A percentile compares a stretch with the other conserved stretches of the same genome.
These are phyloP conservation scores for Fraxinus dipetala DNA, from an alignment of 305 asterid species.

Conservation along the genomic window DNA sequence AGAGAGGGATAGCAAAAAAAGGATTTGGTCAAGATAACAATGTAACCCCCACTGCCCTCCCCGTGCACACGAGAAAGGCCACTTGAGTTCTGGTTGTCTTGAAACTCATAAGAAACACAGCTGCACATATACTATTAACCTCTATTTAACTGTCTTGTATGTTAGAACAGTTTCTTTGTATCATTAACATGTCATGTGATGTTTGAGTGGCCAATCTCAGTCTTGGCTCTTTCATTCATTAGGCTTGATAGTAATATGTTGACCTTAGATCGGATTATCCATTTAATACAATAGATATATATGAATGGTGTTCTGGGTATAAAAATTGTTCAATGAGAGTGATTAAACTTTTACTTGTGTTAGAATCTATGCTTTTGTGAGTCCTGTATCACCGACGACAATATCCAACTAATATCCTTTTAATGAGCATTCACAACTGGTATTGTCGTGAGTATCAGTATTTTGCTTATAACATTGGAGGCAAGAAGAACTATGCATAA, in stretches of 20 bases:
- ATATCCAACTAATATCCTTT: neutral
- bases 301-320: neutral
- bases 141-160: neutral
- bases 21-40: conserved; percentile 61
- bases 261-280: neutral
- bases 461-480: neutral
- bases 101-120: neutral
- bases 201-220: neutral
- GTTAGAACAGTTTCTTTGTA: neutral
- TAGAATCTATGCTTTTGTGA: neutral
- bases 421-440: neutral
- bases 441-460: neutral
- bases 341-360: neutral
- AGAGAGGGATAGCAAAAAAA: conserved; percentile 62
- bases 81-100: neutral
- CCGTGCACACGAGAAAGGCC: neutral
- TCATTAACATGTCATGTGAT: neutral
- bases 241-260: neutral
- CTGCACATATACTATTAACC: neutral
- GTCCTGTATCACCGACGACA: neutral
- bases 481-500: neutral
- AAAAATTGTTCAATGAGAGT: neutral
- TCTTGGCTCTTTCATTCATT: neutral
- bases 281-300: neutral
- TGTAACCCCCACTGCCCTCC: neutral